phyloP scores from a whole-genome alignment of 202 grass and related monocot species.

The Elaeis oleifera region DNA sequence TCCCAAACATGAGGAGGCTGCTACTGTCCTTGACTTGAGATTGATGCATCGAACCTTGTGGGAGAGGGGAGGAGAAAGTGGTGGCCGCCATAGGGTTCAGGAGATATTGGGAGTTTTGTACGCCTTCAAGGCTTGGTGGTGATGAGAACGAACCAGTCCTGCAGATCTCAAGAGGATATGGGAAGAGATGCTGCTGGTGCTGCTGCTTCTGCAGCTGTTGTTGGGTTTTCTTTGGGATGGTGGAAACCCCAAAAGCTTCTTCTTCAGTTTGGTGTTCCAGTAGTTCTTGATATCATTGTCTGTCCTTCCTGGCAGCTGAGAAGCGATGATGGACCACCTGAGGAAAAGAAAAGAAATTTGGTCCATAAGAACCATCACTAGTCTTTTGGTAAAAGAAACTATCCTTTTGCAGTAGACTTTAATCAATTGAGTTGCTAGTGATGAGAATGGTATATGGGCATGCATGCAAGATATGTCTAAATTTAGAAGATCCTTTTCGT shows the following conservation, averaged over 20 bases:
- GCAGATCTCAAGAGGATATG: neutral
- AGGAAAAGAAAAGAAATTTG: neutral
- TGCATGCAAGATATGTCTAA: neutral
- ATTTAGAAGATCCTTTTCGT: neutral
- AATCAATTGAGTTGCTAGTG: neutral
- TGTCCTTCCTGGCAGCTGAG: slow-evolving; percentile 61
- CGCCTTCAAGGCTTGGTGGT: slow-evolving; percentile 27
- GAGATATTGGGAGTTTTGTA: slow-evolving; percentile 23
- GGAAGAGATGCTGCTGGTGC: slow-evolving; percentile 1
- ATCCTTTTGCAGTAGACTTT: slow-evolving; percentile 9
- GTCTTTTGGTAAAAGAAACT: neutral
- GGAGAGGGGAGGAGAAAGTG: neutral
- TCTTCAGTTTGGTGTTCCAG: slow-evolving; percentile 58
- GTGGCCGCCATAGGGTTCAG: neutral
- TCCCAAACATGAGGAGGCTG: slow-evolving; percentile 1
- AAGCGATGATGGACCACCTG: slow-evolving; percentile 75
- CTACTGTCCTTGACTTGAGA: neutral
- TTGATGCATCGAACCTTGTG: neutral
- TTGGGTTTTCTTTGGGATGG: slow-evolving; percentile 22
- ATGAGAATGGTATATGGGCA: neutral
- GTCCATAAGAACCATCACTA: neutral
- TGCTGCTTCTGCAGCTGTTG: slow-evolving; percentile 30
- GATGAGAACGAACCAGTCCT: slow-evolving; percentile 10
- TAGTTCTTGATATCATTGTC: slow-evolving; percentile 63
- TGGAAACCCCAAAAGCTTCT: slow-evolving; percentile 42